Base-by-base conservation (phyloP, 805 yeast genomes). In the Kazachstania taianensis region DNA sequence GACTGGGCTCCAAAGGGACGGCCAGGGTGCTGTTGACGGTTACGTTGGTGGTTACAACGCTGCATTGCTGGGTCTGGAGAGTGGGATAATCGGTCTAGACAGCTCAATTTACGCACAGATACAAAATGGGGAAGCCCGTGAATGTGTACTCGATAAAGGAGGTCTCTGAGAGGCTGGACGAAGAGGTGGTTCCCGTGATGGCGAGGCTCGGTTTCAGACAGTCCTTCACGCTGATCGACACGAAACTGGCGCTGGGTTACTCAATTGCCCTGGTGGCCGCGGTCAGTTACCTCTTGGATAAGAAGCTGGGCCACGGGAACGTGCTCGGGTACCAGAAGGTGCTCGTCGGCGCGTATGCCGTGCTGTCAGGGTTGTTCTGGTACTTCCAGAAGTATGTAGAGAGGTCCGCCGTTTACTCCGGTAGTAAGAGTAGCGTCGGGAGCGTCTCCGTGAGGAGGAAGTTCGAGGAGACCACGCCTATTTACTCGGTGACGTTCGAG, bases 241-340 rank as follows among this genome's bases (percentile, higher is more conserved):
- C 63, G 13, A 72, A 69, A 48, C 53, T 74, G 31, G 69, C 63
- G 5, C 54, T 75, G 35, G 80, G 80, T 1, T 65, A 68, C 39
- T 42, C 63, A 14, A 68, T 73, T 20, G 78, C 69, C 6, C 51
- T 57, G 2, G 54, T 72, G 13, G 73, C 78, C 7, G 80, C 63
- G 4, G 46, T 54, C 2, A 65, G 76, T 33, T 75, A 64, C 46
- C 51, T 59, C 15, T 44, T 70, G 28, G 81, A 75, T 44, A 73
- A 73, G 55, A 69, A 71, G 40, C 49, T 59, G 30, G 41, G 50
- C 4, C 73, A 69, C 42, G 46, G 61, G 7, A 70, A 73, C 3
- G 59, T 67, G 1, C 57, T 63, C 36, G 40, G 44, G 12, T 55
- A 66, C 29, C 69, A 74, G 5, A 58, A 59, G 16, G 41, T 54